Base-by-base conservation (phyloP, 148 eudicot species). In the Rhododendron henanense region DNA sequence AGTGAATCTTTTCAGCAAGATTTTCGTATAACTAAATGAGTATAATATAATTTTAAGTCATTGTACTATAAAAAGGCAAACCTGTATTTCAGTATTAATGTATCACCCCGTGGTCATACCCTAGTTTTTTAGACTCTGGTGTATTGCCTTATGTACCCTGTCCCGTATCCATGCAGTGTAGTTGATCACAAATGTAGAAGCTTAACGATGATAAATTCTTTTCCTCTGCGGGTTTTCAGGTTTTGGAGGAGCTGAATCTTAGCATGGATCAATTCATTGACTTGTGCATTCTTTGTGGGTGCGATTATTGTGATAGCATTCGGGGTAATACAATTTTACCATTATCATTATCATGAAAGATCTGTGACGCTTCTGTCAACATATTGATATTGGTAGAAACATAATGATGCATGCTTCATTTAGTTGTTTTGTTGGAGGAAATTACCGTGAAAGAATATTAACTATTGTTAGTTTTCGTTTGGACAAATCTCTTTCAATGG, bases 191-290 rank as follows among this genome's bases (percentile, higher is more conserved):
- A 14, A 1, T 61, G 69, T 69, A 81, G 41, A 71, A 16, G 8
- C 81, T 31, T n/a, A 76, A 51, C 50, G 19, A 82, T 41, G 47
- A 28, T 51, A 33, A 39, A 45, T 2, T 81, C 35, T 73, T 67
- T 51, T 31, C 39, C 41, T 33, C 73, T 28, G 31, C 31, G 61
- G 19, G 15, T 87, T 88, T 88, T 78, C 92, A 97, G 99, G 92
- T 95, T 71, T 90, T 97, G 93, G 98, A 94, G 90, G 99, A 92
- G 85, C 90, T 95, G 87, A 89, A 93, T 79, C 94, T 97, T 87
- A 93, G 95, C 55, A 97, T 97, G 99, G 99, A 97, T 91, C 99
- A 97, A 81, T 97, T 97, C 89, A 95, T 95, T 73, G 99, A 97
- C 90, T 86, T 97, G 86, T 97, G 99, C 95, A 97, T 95, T 88